phyloP scores from a whole-genome alignment of 2,329 filamentous ascomycete genomes.

The Helicocarpus griseus region DNA sequence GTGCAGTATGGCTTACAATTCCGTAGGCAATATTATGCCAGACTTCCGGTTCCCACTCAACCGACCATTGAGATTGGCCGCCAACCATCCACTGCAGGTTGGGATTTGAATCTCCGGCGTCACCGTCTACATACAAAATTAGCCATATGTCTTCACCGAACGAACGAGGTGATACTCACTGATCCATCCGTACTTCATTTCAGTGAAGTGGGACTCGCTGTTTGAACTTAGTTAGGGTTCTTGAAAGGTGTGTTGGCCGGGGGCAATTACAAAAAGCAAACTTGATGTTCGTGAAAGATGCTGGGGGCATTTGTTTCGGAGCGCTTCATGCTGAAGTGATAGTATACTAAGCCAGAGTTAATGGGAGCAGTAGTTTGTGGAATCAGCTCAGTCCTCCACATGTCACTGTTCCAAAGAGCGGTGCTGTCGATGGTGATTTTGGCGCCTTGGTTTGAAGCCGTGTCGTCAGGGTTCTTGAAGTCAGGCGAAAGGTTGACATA shows the following conservation, averaged over 20 bases:
- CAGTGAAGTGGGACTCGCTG: constrained; percentile 64
- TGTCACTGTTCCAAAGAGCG: constrained; percentile 22
- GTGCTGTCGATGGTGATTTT: constrained; percentile 53
- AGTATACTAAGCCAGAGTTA: constrained; percentile 57
- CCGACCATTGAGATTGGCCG: constrained; percentile 53
- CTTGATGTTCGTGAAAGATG: constrained; percentile 57
- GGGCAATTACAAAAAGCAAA: constrained; percentile 40
- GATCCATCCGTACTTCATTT: constrained; percentile 60
- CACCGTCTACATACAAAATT: constrained; percentile 19
- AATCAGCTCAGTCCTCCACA: constrained; percentile 66
- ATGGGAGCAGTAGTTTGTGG: constrained; percentile 59
- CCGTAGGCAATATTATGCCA: constrained; percentile 72
- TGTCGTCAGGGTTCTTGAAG: constrained; percentile 58
- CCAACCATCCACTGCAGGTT: constrained; percentile 53
- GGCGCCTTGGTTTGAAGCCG: constrained; percentile 51
- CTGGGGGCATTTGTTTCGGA: constrained; percentile 51
- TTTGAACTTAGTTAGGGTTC: constrained; percentile 30
- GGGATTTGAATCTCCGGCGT: constrained; percentile 40
- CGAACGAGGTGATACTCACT: constrained; percentile 11
- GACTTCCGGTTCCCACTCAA: constrained; percentile 48
- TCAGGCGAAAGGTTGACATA: constrained; percentile 53
- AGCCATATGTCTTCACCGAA: background rate
- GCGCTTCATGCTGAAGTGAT: constrained; percentile 61
- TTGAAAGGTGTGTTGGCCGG: background rate
- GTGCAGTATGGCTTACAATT: constrained; percentile 37